Evolutionary conservation across 2,329 filamentous ascomycete genomes (phyloP).

Genomic region (Ambrosiella cleistominuta): DNA sequence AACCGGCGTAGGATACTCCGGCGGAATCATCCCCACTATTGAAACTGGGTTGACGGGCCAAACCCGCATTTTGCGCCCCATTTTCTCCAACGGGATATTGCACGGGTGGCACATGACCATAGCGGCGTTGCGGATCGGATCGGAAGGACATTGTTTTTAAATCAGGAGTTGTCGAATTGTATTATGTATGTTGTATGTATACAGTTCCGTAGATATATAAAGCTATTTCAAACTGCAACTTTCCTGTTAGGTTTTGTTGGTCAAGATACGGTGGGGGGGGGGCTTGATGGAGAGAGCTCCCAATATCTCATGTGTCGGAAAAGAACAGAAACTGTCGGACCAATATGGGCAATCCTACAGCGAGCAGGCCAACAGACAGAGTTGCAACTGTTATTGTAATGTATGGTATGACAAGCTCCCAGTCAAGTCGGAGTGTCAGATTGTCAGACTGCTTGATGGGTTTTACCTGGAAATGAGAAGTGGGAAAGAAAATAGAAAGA

Average conservation of each 20-base stretch:
- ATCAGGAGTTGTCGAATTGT: background rate
- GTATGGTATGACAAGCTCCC: no score
- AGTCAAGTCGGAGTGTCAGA: background rate
- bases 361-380: no score
- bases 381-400: no score
- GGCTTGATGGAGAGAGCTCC: no score
- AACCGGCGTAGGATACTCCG: constrained; percentile 18
- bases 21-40: constrained; percentile 55
- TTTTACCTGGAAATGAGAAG: background rate
- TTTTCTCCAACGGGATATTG: constrained; percentile 36
- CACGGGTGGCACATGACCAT: constrained; percentile 48
- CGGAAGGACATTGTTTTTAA: constrained; percentile 42
- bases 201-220: background rate
- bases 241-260: background rate
- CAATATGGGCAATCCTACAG: no score
- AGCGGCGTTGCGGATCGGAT: constrained; percentile 43
- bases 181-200: background rate
- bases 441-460: background rate
- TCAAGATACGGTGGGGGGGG: background rate
- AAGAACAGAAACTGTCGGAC: no score
- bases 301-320: no score
- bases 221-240: background rate
- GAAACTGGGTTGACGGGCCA: constrained; percentile 48
- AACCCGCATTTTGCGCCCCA: constrained; percentile 20
- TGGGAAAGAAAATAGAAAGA: background rate